Base-by-base conservation (phyloP, 2,329 filamentous ascomycete genomes). In the Clarireedia monteithiana region DNA sequence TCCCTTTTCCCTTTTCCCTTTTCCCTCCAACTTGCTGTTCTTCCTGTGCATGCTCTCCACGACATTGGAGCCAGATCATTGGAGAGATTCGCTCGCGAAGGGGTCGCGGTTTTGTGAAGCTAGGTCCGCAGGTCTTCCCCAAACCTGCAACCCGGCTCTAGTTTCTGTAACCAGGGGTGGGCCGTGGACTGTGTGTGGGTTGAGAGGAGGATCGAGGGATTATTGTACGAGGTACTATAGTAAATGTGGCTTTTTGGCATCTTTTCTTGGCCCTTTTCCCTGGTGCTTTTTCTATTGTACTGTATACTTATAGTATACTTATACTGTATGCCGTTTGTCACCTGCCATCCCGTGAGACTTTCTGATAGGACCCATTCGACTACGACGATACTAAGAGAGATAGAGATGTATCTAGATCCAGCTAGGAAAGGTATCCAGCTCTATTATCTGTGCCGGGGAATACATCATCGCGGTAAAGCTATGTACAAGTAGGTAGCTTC, bases 321-420 rank as follows among this genome's bases (percentile, higher is more conserved):
- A 10, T 38, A 38, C 34, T 24, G n/a, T 7, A 45, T 53, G 50
- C 27, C 27, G 40, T 53, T 53, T 53, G 50, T 38, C 50, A 47
- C 36, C 30, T 53, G 40, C 26, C 27, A 46, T n/a, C 9, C 38
- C 10, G 14, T 53, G 51, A 53, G 34, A 53, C 51, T 48, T 48
- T 42, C 20, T 48, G 12, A 48, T 47, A 30, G 51, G 47, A 48
- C 2, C 44, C 12, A 44, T 36, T 44, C 34, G 6, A 53, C 20
- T 9, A 12, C 12, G 30, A 9, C 4, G 30, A 9, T 34, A 10
- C 30, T 34, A 34, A 34, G 30, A 34, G 30, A 34, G 30, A 34
- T 34, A 34, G 30, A 34, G 30, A 34, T 5, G 10, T 34, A 34
- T 34, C 30, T 34, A 34, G 30, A 12, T 12, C 30, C 30, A 34